Evolutionary conservation across 139 green algal species (phyloP).

Genomic region (Coelastrella sp.): DNA sequence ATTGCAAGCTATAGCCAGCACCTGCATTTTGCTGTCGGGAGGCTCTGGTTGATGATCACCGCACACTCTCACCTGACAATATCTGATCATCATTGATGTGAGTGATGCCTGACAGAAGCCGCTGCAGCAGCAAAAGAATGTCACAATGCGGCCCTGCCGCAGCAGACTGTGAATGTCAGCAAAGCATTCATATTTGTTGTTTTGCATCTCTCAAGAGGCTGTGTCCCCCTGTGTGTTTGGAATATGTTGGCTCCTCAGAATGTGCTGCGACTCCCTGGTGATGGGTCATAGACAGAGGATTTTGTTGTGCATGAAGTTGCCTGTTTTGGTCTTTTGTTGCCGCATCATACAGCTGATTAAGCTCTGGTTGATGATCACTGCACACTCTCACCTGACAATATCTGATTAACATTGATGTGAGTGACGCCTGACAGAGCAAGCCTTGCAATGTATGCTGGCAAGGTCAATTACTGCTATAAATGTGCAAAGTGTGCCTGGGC

Average conservation of each 20-base stretch:
- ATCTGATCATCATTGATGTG: slow-evolving; percentile 44
- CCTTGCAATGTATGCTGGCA: neutral
- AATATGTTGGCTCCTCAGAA: too few species aligned
- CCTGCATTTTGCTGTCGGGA: neutral
- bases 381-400: slow-evolving; percentile 61
- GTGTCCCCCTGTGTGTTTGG: too few species aligned
- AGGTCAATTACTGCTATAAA: neutral
- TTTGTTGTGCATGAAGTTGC: too few species aligned
- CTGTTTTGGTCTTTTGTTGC: too few species aligned
- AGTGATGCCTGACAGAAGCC: slow-evolving; percentile 45
- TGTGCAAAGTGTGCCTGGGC: neutral
- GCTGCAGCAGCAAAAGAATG: neutral
- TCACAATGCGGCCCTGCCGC: too few species aligned
- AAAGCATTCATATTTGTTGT: neutral
- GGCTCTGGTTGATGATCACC: slow-evolving; percentile 56
- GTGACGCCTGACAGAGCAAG: neutral
- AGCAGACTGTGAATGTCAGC: neutral
- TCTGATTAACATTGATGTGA: slow-evolving; percentile 47
- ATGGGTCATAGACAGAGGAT: too few species aligned
- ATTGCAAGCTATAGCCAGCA: too few species aligned
- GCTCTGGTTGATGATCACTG: slow-evolving; percentile 27
- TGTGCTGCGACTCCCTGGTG: too few species aligned
- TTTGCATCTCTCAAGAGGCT: too few species aligned
- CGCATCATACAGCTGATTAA: neutral
- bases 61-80: slow-evolving; percentile 52